These are phyloP conservation scores for Ceratorhiza oryzae-sativae DNA, from an alignment of 1,284 basidiomycete species.

Conservation along the genomic window DNA sequence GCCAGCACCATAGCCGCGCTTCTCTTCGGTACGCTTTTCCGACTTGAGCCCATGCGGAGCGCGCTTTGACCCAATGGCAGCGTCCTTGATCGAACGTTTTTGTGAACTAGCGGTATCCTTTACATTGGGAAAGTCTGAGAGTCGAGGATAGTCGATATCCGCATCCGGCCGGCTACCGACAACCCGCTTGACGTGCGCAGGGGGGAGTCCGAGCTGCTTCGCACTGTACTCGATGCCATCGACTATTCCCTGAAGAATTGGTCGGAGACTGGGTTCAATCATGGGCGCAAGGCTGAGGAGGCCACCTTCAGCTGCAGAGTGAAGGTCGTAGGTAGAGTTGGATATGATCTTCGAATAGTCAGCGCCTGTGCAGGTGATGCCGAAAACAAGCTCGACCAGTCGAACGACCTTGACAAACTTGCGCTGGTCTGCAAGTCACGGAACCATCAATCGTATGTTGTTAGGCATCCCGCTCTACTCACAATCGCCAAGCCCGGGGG, in stretches of 20 bases:
- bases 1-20: background rate
- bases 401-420: conserved; percentile 73
- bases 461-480: conserved; percentile 41
- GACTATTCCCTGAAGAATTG: conserved; percentile 58
- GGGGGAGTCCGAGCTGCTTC: conserved; percentile 50
- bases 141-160: background rate
- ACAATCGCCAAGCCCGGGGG: conserved; percentile 75
- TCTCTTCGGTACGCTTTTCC: conserved; percentile 19
- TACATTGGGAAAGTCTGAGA: background rate
- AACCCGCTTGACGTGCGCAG: conserved; percentile 45
- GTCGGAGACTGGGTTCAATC: conserved; percentile 56
- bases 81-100: background rate
- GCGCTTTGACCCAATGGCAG: background rate
- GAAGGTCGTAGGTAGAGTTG: conserved; percentile 3
- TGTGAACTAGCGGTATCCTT: conserved; percentile 39
- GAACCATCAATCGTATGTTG: too few species aligned
- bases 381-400: conserved; percentile 66
- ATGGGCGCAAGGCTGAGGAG: conserved; percentile 50
- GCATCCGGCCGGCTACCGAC: background rate
- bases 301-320: conserved; percentile 45
- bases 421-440: conserved; percentile 68
- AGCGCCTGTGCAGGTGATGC: conserved; percentile 52
- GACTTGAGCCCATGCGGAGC: conserved; percentile 19
- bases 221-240: conserved; percentile 60
- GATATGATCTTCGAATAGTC: conserved; percentile 55